Evolutionary conservation across 23 red algal genomes (phyloP), one percentile per base, ranked within the genome.

Genomic region (Gracilariopsis chorda): DNA sequence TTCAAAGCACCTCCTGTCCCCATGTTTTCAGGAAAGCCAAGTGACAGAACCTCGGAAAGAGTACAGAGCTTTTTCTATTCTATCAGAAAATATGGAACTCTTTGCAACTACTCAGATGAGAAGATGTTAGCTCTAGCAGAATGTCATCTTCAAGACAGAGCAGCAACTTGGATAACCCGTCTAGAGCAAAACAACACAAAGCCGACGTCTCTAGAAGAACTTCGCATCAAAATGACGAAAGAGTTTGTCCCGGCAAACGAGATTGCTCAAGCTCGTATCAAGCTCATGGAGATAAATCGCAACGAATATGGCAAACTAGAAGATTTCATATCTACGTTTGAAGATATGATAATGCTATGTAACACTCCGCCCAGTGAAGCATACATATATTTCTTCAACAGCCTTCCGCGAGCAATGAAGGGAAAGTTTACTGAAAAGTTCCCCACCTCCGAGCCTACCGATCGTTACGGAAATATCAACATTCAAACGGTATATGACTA

Each of bases 171-270:
- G 51, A 63, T 89, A 28, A 77, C 49, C 36, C 32, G 51, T 32
- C 72, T 78, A 0, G 85, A 78, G 72, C 6, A 39, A 17, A 57
- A 51, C 20, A 59, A 76, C 0, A 45, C 19, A 19, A 89, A 77
- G 40, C 85, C 85, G 20, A 56, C 37, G 11, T 46, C 68, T 62
- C 0, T 89, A 48, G 85, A 77, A 78, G 70, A 58, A 48, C 46
- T 89, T 63, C 48, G 44, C 3, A 59, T 20, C 33, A 51, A 21
- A 28, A 89, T 78, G 64, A 45, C 63, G 13, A 75, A 3, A 16
- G 49, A 65, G 20, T 89, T 78, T 43, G 51, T 89, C 9, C 68
- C 85, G 10, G n/a, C 47, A 13, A 65, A 89, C 36, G 85, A 89
- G 41, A 46, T 51, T 19, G 72, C 65, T 0, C 55, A 51, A 13